Evolutionary conservation across 2,329 filamentous ascomycete genomes (phyloP).

Genomic region (Coleophoma eucalyptorum): DNA sequence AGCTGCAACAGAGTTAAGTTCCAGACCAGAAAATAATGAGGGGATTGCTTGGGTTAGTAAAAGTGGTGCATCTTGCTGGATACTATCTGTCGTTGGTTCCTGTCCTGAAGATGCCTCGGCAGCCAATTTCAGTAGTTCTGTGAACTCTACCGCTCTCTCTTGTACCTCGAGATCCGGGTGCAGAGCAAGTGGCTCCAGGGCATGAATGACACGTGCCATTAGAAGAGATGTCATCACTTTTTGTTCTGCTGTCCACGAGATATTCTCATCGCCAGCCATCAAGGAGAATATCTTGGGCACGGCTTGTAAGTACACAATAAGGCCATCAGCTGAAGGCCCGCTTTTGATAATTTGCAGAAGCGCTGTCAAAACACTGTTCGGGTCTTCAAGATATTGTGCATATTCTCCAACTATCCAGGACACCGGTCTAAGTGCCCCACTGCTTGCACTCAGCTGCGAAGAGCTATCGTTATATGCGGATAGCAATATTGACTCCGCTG

Average conservation of each 20-base stretch:
- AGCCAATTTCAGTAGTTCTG: slow-evolving; percentile 83
- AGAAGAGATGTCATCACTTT: slow-evolving; percentile 74
- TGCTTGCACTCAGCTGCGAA: slow-evolving; percentile 51
- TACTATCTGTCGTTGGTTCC: slow-evolving; percentile 47
- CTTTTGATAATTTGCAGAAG: slow-evolving; percentile 63
- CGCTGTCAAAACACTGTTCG: slow-evolving; percentile 69
- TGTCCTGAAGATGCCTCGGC: slow-evolving; percentile 75
- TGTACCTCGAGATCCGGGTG: slow-evolving; percentile 93
- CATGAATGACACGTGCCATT: slow-evolving; percentile 77
- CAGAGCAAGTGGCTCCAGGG: slow-evolving; percentile 71
- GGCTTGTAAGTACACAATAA: slow-evolving; percentile 81
- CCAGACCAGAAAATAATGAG: slow-evolving; percentile 78
- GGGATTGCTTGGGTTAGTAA: slow-evolving; percentile 89
- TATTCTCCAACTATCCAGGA: slow-evolving; percentile 91
- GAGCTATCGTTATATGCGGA: slow-evolving; percentile 50
- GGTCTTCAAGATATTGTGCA: slow-evolving; percentile 63
- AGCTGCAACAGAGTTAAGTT: slow-evolving; percentile 84
- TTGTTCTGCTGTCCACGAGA: slow-evolving; percentile 67
- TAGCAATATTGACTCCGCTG: slow-evolving; percentile 73
- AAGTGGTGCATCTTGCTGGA: slow-evolving; percentile 67
- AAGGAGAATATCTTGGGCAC: slow-evolving; percentile 79
- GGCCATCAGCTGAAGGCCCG: slow-evolving; percentile 53
- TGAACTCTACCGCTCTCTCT: slow-evolving; percentile 87
- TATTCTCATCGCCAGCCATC: slow-evolving; percentile 61
- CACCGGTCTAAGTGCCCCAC: slow-evolving; percentile 68